Conservation (phyloP, 1,139 yeast species). For the Yamadazyma songkhlaensis region DNA sequence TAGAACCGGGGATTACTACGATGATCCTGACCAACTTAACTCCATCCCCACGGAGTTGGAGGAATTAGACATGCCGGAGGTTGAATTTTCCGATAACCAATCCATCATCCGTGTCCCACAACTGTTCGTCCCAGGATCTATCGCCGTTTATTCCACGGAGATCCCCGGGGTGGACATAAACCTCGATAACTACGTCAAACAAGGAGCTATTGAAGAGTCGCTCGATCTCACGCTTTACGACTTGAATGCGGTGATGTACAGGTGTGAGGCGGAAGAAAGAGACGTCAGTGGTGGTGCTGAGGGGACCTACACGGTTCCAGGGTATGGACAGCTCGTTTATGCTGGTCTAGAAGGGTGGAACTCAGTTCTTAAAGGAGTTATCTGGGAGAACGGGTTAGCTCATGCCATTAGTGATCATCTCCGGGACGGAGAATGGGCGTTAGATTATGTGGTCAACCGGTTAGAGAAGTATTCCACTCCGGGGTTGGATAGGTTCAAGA, state of each 20-base stretch:
- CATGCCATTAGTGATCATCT: constrained; percentile 81
- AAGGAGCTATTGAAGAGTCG: constrained; percentile 77
- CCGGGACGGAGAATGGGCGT: constrained; percentile 85
- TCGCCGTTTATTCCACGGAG: constrained; percentile 75
- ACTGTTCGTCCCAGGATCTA: constrained; percentile 82
- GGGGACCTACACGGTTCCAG: constrained; percentile 75
- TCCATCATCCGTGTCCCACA: constrained; percentile 51
- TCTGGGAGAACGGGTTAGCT: constrained; percentile 71
- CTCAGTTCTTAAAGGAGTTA: constrained; percentile 59
- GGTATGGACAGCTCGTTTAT: constrained; percentile 69
- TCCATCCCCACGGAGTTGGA: constrained; percentile 67
- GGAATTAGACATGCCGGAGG: constrained; percentile 49
- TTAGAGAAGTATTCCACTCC: constrained; percentile 51
- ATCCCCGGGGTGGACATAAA: constrained; percentile 54
- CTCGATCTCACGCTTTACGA: constrained; percentile 59
- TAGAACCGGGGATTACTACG: constrained; percentile 48
- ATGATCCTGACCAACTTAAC: constrained; percentile 39
- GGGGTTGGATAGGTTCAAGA: constrained; percentile 50
- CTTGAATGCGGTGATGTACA: constrained; percentile 70
- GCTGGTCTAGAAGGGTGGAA: constrained; percentile 96
- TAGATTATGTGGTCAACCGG: constrained; percentile 70
- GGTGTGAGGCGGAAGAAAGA: constrained; percentile 84
- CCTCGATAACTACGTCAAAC: constrained; percentile 61
- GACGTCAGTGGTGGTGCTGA: constrained; percentile 70
- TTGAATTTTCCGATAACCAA: constrained; percentile 39